Evolutionary conservation across 1,284 basidiomycete genomes (phyloP), one percentile per base, ranked within the genome.

Genomic region (Termitomyces sp.): DNA sequence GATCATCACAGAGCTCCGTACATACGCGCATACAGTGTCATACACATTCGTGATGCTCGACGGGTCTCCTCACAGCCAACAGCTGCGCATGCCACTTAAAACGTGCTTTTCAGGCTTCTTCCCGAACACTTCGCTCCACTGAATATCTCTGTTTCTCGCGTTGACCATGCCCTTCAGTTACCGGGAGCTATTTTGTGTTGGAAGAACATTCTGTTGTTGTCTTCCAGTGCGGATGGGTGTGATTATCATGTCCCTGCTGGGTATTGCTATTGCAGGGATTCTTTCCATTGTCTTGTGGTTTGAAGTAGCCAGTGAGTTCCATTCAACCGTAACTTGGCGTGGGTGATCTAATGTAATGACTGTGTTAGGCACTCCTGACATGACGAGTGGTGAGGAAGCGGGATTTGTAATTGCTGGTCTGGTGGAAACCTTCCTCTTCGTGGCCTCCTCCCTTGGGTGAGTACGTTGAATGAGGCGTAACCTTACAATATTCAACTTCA

Each of bases 171-270:
- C 68, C 0, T 76, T 74, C 64, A 73, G 71, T 54, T 73, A 72
- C 59, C 59, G 68, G 52, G 70, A 74, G 26, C 62, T 74, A 34
- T 67, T 78, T 50, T 73, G 73, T 47, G 72, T 74, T 14, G 68
- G 73, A 16, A 70, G 61, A 46, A 76, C 69, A 3, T 84, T 79
- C 62, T 86, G 84, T 61, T 84, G 73, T 59, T 86, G 84, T 61
- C 64, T 86, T 57, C 79, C 82, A 40, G 78, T 83, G n/a, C 75
- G 84, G 52, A 53, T 79, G 3, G 83, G 84, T 31, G 81, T 84
- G 33, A 72, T 81, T 48, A 62, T 77, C 46, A 74, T 81, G 69
- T 73, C 80, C 24, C 55, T 76, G 3, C 63, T 84, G 9, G 76
- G 75, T 1, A 74, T 82, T 45, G 59, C 84, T 19, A 65, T 85